phyloP scores from a whole-genome alignment of 306 rosid genomes.

The Fragaria nilgerrensis region DNA sequence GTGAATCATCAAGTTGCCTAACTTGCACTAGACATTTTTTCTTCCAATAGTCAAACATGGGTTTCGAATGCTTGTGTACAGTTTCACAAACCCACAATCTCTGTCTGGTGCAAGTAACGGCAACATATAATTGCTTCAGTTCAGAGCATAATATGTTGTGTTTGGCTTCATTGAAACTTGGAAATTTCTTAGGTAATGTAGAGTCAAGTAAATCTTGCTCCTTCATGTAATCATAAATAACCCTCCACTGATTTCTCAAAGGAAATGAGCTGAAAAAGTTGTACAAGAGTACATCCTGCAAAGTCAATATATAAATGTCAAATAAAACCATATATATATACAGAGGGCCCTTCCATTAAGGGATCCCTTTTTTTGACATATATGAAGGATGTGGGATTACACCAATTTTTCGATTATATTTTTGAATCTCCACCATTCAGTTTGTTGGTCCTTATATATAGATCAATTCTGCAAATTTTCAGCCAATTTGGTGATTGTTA shows the following conservation, averaged over 20 bases:
- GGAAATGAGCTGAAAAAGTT: constrained; percentile 65
- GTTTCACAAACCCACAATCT: constrained; percentile 59
- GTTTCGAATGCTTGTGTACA: constrained; percentile 27
- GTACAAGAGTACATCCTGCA: constrained; percentile 64
- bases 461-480: too few relatives aligned
- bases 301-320: not conserved
- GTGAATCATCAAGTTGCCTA: constrained; percentile 39
- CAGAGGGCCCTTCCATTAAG: too few relatives aligned
- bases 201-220: constrained; percentile 47
- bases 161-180: constrained; percentile 39
- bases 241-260: constrained; percentile 54
- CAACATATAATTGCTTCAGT: constrained; percentile 55
- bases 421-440: too few relatives aligned
- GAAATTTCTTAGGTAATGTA: constrained; percentile 18
- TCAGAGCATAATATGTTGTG: constrained; percentile 55
- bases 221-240: constrained; percentile 53
- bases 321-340: not conserved
- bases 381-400: too few relatives aligned
- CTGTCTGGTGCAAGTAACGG: constrained; percentile 57
- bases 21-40: constrained; percentile 43
- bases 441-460: too few relatives aligned
- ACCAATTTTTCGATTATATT: too few relatives aligned
- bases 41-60: constrained; percentile 60
- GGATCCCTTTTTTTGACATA: too few relatives aligned
- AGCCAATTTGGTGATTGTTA: too few relatives aligned